Conservation (phyloP, 1,284 basidiomycete species). For the Stereum hirsutum region DNA sequence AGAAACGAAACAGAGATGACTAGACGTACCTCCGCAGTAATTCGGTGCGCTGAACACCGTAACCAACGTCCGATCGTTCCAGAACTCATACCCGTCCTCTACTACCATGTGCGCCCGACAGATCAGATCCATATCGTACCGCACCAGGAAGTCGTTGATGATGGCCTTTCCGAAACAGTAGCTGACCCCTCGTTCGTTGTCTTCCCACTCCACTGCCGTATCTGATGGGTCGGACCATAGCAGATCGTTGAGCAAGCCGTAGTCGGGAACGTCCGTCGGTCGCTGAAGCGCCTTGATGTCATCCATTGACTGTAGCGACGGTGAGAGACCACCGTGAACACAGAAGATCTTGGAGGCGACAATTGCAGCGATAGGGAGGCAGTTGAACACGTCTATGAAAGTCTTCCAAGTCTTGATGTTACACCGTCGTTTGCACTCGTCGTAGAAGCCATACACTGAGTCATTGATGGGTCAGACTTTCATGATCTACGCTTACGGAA, state of each 20-base stretch:
- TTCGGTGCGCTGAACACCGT: constrained; percentile 99
- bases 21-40: constrained; percentile 84
- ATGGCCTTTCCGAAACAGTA: constrained; percentile 99
- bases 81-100: constrained; percentile 99
- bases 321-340: constrained; percentile 96
- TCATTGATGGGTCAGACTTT: constrained; percentile 11
- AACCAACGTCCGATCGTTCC: constrained; percentile 97
- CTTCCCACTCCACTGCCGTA: constrained; percentile 98
- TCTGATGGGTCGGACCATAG: constrained; percentile 99
- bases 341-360: constrained; percentile 99
- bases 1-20: constrained; percentile 4
- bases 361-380: constrained; percentile 95
- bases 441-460: constrained; percentile 97
- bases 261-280: constrained; percentile 99
- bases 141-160: constrained; percentile 91
- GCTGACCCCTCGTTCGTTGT: constrained; percentile 99
- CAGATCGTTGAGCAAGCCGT: constrained; percentile 94
- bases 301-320: constrained; percentile 97
- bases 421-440: constrained; percentile 98
- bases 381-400: constrained; percentile 99
- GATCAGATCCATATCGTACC: constrained; percentile 98
- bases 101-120: constrained; percentile 99
- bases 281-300: constrained; percentile 98
- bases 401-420: constrained; percentile 99
- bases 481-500: neutral